Evolutionary conservation across 2,329 filamentous ascomycete species (phyloP).

Genomic region (Ascochyta lentis): DNA sequence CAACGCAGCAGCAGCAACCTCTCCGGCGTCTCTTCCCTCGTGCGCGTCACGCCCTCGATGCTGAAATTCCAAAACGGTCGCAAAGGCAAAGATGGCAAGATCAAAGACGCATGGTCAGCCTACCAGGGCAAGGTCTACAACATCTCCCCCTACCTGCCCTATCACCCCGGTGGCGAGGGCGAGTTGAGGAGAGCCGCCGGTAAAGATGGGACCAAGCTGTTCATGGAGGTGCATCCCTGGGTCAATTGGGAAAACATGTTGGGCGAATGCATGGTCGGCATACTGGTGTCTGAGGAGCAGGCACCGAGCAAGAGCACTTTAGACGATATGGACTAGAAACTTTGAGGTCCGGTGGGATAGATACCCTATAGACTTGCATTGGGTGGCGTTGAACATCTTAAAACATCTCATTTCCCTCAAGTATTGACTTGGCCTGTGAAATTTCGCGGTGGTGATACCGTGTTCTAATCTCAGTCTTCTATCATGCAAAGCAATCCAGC

Average conservation of each 20-base stretch:
- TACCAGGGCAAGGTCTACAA: constrained; percentile 94
- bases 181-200: constrained; percentile 80
- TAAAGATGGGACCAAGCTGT: constrained; percentile 71
- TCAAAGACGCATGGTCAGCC: constrained; percentile 84
- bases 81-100: constrained; percentile 59
- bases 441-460: background rate
- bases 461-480: background rate
- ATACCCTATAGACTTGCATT: constrained; percentile 27
- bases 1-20: constrained; percentile 69
- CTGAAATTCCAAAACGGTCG: constrained; percentile 81
- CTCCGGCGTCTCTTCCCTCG: constrained; percentile 58
- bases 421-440: background rate
- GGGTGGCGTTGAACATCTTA: background rate
- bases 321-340: constrained; percentile 67
- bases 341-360: background rate
- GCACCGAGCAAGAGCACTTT: constrained; percentile 42
- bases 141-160: constrained; percentile 85
- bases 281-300: constrained; percentile 64
- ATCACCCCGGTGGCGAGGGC: constrained; percentile 85
- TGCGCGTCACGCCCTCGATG: constrained; percentile 82
- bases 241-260: constrained; percentile 74
- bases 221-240: constrained; percentile 71
- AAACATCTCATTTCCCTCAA: background rate
- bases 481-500: too few species aligned
- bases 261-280: constrained; percentile 66